Evolutionary conservation across 106 monocot species (phyloP).

Genomic region (Apostasia shenzhenica): DNA sequence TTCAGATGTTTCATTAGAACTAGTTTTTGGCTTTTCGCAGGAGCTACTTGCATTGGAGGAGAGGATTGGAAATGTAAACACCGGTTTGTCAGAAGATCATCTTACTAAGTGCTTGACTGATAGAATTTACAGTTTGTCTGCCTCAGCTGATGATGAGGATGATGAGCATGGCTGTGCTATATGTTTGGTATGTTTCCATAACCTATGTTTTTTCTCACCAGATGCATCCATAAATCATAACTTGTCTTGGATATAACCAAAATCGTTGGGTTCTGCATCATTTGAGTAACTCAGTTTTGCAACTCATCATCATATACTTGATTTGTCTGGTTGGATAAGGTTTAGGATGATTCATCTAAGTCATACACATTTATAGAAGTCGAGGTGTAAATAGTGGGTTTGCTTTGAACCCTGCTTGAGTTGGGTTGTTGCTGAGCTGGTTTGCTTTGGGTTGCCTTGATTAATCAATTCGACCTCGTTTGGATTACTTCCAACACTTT

Average conservation of each 20-base stretch:
- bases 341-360: too few relatives aligned
- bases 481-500: background rate
- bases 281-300: background rate
- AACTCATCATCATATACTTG: background rate
- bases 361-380: too few relatives aligned
- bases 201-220: background rate
- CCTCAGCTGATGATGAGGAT: background rate
- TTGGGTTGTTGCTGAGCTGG: background rate
- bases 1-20: background rate
- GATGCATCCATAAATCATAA: background rate
- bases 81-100: slow-evolving; percentile 43
- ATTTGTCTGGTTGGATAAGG: too few relatives aligned
- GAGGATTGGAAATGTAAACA: slow-evolving; percentile 62
- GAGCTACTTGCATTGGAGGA: slow-evolving; percentile 72
- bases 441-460: background rate
- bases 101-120: slow-evolving; percentile 32
- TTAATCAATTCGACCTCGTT: background rate
- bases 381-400: background rate
- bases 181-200: slow-evolving; percentile 43
- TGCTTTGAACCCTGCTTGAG: background rate
- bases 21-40: slow-evolving; percentile 16
- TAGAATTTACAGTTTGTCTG: slow-evolving; percentile 10
- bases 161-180: slow-evolving; percentile 32
- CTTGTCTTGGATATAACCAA: background rate
- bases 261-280: background rate